Evolutionary conservation across 495 filamentous ascomycete genomes (phyloP).

Genomic region (Haplographium delicatum): DNA sequence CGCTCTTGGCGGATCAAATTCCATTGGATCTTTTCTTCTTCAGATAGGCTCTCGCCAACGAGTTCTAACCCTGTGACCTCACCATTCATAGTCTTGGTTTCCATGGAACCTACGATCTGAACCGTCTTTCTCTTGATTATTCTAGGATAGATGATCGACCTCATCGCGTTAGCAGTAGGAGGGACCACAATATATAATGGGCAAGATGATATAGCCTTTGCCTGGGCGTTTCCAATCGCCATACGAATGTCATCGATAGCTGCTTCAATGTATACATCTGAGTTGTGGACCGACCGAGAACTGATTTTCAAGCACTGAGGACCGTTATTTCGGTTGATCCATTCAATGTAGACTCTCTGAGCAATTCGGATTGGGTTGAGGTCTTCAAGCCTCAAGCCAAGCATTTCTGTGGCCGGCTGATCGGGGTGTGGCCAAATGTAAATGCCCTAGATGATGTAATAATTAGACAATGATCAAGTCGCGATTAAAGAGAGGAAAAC

Average conservation of each 20-base stretch:
- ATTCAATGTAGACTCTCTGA: constrained; percentile 32
- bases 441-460: constrained; percentile 20
- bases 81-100: neutral
- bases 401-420: constrained; percentile 29
- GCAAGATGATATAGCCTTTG: constrained; percentile 27
- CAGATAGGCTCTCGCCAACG: constrained; percentile 1
- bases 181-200: constrained; percentile 40
- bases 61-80: neutral
- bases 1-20: neutral
- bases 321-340: constrained; percentile 17
- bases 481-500: neutral
- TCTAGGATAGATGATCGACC: constrained; percentile 8
- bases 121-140: neutral
- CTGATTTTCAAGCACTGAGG: constrained; percentile 30
- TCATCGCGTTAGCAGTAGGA: constrained; percentile 17
- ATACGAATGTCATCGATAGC: constrained; percentile 34
- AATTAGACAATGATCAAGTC: neutral
- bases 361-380: constrained; percentile 40
- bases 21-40: constrained; percentile 9
- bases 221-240: constrained; percentile 31
- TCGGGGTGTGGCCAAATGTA: constrained; percentile 43
- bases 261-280: constrained; percentile 24
- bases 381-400: constrained; percentile 42
- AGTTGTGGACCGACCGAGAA: constrained; percentile 16
- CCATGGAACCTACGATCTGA: neutral